Evolutionary conservation across 2,329 filamentous ascomycete genomes (phyloP), one percentile per base, ranked within the genome.

Genomic region (Epichloe amarillans): DNA sequence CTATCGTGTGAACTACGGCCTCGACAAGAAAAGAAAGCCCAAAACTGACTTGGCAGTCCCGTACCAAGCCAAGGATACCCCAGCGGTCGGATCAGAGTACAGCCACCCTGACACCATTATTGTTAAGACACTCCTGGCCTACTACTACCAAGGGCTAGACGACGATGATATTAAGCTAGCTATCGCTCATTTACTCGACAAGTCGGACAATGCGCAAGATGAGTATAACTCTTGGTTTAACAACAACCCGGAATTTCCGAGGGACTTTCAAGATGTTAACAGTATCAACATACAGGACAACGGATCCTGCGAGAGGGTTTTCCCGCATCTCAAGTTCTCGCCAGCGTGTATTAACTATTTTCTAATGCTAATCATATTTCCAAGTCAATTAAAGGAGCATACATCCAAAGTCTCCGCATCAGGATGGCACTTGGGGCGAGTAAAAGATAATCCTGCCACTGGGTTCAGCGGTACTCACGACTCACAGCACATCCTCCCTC

Each of bases 401-500:
- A 30, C 26, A 30, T 30, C 26, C 26, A 30, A 30, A 30, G 26
- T 30, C 8, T 30, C 26, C 0, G 71, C 77, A 0, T 86, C 81
- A 0, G 82, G 80, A 0, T 86, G 82, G 82, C 26, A 30, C 26
- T 30, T 30, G 26, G 26, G 26, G 26, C 26, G 26, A 30, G 26
- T 30, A 30, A 30, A 30, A 30, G 26, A 30, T 30, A 30, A 30
- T 10, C 26, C 8, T 10, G 84, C 82, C 0, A 86, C 82, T 0
- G 84, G 84, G 0, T 88, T 89, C 60, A 84, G 79, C 7, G 84
- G 84, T 0, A 88, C 84, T 0, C 87, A 85, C 43, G 84, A 88
- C 58, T 80, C 76, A 19, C 70, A 74, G 38, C 66, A 64, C 0
- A 68, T 84, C 36, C 63, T 87, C 0, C 84, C 84, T 0, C 61